Evolutionary conservation across 2,329 filamentous ascomycete species (phyloP).

Genomic region (Colletotrichum higginsianum): DNA sequence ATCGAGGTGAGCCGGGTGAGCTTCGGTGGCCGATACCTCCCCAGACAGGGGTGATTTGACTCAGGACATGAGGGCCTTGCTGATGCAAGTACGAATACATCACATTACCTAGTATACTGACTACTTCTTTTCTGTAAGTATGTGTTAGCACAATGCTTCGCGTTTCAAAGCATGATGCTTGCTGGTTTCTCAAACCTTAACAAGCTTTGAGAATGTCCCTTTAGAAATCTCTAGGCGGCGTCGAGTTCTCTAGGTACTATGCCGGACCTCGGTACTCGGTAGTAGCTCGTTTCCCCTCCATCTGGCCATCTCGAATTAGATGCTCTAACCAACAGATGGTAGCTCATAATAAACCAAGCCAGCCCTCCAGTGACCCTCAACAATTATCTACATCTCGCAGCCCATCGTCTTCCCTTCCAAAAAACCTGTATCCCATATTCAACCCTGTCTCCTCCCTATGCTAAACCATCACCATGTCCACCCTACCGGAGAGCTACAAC

Average conservation of each 20-base stretch:
- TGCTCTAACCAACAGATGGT: neutral
- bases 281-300: constrained; percentile 24
- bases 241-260: constrained; percentile 14
- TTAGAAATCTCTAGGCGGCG: neutral
- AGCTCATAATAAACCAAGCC: too few species aligned
- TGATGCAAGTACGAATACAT: neutral
- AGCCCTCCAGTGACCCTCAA: too few species aligned
- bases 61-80: too few species aligned
- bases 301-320: constrained; percentile 8
- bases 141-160: too few species aligned
- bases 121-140: too few species aligned
- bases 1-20: constrained; percentile 13
- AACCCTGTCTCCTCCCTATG: neutral
- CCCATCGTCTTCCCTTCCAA: neutral
- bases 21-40: neutral
- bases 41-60: too few species aligned
- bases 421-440: too few species aligned
- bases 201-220: neutral
- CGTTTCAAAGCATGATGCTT: neutral
- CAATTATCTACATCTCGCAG: neutral
- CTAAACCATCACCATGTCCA: constrained; percentile 16
- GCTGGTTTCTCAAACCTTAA: neutral
- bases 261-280: constrained; percentile 34
- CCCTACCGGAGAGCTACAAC: constrained; percentile 57
- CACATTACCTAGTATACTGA: too few species aligned